A percentile compares a stretch with the other conserved stretches of the same genome.
phyloP scores from a whole-genome alignment of 441 rosid species.

The Gossypium laxum region DNA sequence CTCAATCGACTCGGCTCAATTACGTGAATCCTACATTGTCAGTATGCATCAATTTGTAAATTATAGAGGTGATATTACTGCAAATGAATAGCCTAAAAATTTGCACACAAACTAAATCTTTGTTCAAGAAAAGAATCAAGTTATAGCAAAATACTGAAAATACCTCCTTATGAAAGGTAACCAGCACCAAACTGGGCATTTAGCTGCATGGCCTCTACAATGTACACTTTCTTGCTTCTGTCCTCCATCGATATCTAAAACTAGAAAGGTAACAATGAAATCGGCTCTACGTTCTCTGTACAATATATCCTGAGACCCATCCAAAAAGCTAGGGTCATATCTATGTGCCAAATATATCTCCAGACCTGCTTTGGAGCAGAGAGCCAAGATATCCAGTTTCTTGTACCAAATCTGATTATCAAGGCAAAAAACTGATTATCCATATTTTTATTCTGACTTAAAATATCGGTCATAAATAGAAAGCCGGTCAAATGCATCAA shows the following conservation, averaged over 20 bases:
- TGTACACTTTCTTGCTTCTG: not conserved
- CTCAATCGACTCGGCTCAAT: not conserved
- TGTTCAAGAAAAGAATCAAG: constrained; percentile 8
- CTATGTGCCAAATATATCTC: constrained; percentile 3
- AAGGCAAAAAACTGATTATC: not conserved
- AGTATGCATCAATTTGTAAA: not conserved
- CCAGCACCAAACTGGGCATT: not conserved
- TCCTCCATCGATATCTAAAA: constrained; percentile 1
- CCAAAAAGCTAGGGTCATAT: constrained; percentile 19
- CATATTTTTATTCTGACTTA: constrained; percentile 34
- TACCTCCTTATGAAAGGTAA: not conserved
- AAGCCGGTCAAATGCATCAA: constrained; percentile 78
- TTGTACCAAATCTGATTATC: not conserved
- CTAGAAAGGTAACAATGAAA: constrained; percentile 10
- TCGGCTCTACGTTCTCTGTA: constrained; percentile 27
- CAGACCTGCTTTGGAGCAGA: not conserved
- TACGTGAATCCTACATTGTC: not conserved
- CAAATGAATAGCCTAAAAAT: not conserved
- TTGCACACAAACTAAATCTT: not conserved
- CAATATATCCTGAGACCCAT: constrained; percentile 18
- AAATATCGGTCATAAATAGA: constrained; percentile 70
- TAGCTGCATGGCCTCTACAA: constrained; percentile 1
- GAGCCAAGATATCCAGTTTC: constrained; percentile 1
- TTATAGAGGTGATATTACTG: not conserved
- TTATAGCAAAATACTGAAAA: constrained; percentile 1